Conservation (phyloP, 1,284 basidiomycete species). For the Puccinia novopanici region DNA sequence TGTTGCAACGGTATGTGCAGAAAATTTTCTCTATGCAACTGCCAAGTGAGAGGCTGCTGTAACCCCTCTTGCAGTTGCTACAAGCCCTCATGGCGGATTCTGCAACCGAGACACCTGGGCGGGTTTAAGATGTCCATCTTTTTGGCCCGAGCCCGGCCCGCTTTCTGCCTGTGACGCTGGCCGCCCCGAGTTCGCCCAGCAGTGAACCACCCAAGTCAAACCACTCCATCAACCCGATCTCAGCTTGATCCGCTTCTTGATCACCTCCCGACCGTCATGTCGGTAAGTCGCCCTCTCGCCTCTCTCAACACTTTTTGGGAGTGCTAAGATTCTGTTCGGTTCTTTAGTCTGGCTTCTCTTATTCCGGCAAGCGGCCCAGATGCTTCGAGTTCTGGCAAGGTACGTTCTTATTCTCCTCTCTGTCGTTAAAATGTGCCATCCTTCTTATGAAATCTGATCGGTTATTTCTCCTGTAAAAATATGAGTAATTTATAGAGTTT, state of each 20-base stretch:
- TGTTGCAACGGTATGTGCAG: no score
- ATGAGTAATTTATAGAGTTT: constrained; percentile 54
- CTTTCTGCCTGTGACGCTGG: no score
- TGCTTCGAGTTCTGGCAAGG: constrained; percentile 59
- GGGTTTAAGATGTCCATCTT: neutral
- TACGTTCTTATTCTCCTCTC: neutral
- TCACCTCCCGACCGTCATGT: constrained; percentile 21
- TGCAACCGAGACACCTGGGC: neutral
- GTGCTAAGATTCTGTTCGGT: neutral
- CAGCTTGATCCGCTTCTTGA: neutral
- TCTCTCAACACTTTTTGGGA: neutral
- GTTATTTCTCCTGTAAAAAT: neutral
- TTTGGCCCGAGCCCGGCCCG: neutral
- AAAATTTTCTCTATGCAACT: no score
- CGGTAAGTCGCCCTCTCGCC: constrained; percentile 4
- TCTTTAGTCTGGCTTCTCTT: constrained; percentile 58
- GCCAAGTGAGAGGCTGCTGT: no score
- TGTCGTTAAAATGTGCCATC: no score
- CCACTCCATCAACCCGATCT: constrained; percentile 1
- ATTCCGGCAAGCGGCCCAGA: constrained; percentile 58
- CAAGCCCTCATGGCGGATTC: no score
- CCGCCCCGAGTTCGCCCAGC: constrained; percentile 11
- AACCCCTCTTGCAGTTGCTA: no score
- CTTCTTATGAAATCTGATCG: neutral
- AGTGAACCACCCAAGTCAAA: neutral